A percentile compares a stretch with the other conserved stretches of the same genome.
Conservation (phyloP, 345 rosid species). For the thale cress (Arabidopsis thaliana) region TAIR10.1 NC_003074.8:16992001-16992500, state of each 20-base stretch:
- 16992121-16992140: conserved; percentile 21
- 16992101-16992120: conserved; percentile 30
- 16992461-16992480: no score
- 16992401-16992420: conserved; percentile 13
- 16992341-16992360: conserved; percentile 45
- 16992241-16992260: conserved; percentile 37
- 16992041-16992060: conserved; percentile 37
- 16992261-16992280: conserved; percentile 41
- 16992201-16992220: conserved; percentile 26
- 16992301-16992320: conserved; percentile 23
- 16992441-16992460: no score
- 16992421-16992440: not conserved
- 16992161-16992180: conserved; percentile 41
- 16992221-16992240: conserved; percentile 36
- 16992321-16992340: conserved; percentile 31
- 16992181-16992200: conserved; percentile 27
- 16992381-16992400: conserved; percentile 44
- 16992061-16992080: conserved; percentile 13
- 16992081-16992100: conserved; percentile 7
- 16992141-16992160: no score
- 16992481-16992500: no score
- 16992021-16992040: conserved; percentile 33
- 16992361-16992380: conserved; percentile 34
- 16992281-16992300: conserved; percentile 13
- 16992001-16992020: conserved; percentile 34